phyloP scores from a whole-genome alignment of 2,329 filamentous ascomycete species.

The Pestalotiopsis sp. region DNA sequence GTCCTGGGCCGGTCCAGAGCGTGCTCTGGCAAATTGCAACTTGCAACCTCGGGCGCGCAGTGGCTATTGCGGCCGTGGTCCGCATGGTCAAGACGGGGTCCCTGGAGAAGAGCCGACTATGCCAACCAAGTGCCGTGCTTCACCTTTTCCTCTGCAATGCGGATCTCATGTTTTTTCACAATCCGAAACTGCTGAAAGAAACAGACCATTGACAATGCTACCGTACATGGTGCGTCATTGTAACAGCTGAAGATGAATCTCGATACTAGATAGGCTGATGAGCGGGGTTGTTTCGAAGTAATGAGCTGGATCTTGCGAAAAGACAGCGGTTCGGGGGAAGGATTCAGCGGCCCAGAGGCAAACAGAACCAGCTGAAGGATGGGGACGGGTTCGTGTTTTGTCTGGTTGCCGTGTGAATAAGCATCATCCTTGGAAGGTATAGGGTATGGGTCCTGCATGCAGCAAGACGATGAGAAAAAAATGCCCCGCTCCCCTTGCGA shows the following conservation, averaged over 20 bases:
- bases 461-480: background rate
- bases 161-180: background rate
- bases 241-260: background rate
- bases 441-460: slow-evolving; percentile 7
- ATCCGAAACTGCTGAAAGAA: slow-evolving; percentile 9
- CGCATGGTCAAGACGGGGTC: background rate
- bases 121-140: slow-evolving; percentile 7
- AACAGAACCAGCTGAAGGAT: background rate
- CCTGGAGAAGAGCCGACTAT: background rate
- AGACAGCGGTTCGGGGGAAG: background rate
- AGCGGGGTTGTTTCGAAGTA: slow-evolving; percentile 3
- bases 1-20: background rate
- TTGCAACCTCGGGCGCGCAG: slow-evolving; percentile 3
- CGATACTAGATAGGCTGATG: background rate
- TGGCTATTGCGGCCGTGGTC: background rate
- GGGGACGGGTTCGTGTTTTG: background rate
- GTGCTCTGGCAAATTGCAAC: slow-evolving; percentile 7
- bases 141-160: background rate
- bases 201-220: background rate
- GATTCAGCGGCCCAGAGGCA: background rate
- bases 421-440: slow-evolving; percentile 15
- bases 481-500: slow-evolving; percentile 8
- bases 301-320: slow-evolving; percentile 1
- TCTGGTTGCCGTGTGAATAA: slow-evolving; percentile 16
- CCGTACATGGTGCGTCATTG: background rate